Base-by-base conservation (phyloP, 805 yeast species). In the Zygoascus biomembranicola region DNA sequence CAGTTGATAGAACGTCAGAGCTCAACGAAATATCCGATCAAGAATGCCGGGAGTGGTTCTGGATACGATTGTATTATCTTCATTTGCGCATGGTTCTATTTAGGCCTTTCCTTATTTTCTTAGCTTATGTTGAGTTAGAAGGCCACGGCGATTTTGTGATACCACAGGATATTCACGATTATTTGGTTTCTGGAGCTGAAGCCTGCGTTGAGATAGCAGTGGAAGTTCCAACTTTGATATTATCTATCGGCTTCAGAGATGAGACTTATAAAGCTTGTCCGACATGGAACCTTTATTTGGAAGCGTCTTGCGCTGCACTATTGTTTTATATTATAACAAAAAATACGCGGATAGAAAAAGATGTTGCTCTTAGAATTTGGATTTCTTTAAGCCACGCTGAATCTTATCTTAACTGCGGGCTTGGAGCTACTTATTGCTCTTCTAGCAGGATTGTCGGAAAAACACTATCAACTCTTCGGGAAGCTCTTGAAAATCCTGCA, bases 21-120 rank as follows among this genome's bases (percentile, higher is more conserved):
- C 32, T 52, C 28, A 16, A 26, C n/a, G n/a, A 47, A 20, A 46
- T 52, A 47, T 20, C 51, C 1, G 54, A 52, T 39, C 35, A n/a
- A 14, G 54, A 52, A 18, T 52, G 54, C 37, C 37, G 44, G 32
- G 54, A 52, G 26, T 52, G 54, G 54, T 52, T 47, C 42, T 52
- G 54, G 54, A 41, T 52, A 9, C 19, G 54, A 42, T 47, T 52
- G 8, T 32, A 23, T 18, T 52, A 52, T 32, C 47, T 52, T 8
- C 50, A 49, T 39, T 47, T 52, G 11, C 35, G 43, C 16, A 42
- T 52, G 52, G 32, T 52, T 28, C 37, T 52, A 16, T 52, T 47
- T 35, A 2, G 54, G 31, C 54, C 54, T 8, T 52, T 52, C 48
- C n/a, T 52, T n/a, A 39, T 52, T 19, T 46, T 52, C 31, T 52